Base-by-base conservation (phyloP, 2,329 filamentous ascomycete species). In the Clarireedia hainanense region DNA sequence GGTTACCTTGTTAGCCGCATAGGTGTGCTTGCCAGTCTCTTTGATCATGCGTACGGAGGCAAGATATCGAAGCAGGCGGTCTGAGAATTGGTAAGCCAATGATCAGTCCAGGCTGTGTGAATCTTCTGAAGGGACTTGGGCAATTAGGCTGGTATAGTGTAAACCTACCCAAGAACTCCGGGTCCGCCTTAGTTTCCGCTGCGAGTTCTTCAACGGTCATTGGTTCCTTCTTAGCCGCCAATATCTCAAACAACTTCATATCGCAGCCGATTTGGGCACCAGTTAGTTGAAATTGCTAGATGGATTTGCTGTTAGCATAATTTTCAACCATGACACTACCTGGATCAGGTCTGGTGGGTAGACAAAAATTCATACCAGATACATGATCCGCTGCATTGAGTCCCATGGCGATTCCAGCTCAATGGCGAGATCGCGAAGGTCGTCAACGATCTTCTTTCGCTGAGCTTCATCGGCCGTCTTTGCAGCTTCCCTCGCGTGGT, bases 381-480 rank as follows among this genome's bases (percentile, higher is more conserved):
- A 51, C 37, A 55, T 40, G 48, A 55, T 47, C 6, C 56, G 46
- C 47, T 55, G 42, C 46, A 57, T 50, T 4, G 47, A 50, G 26
- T 57, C 47, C 43, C 52, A 51, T 30, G 56, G 47, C 1, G 56
- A 55, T 20, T 57, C 56, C 4, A 57, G 47, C 12, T 49, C 56
- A 30, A 46, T 47, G 2, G 52, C 40, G 36, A 57, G 43, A 46
- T 55, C 48, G 9, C 40, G 39, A 37, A 57, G 47, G 9, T 36
- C 27, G 23, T 57, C 52, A 5, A 55, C 36, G 2, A 51, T 36
- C 39, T 55, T 36, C 39, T 51, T 55, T 40, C 50, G 50, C 17
- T 27, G 50, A 48, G 26, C 30, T 24, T 54, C 50, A 50, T 48
- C 55, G 5, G 42, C 27, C 1, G 15, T 50, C 27, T 30, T 47